Base-by-base conservation (phyloP, 2,329 filamentous ascomycete genomes). In the Fusarium nelsonii region DNA sequence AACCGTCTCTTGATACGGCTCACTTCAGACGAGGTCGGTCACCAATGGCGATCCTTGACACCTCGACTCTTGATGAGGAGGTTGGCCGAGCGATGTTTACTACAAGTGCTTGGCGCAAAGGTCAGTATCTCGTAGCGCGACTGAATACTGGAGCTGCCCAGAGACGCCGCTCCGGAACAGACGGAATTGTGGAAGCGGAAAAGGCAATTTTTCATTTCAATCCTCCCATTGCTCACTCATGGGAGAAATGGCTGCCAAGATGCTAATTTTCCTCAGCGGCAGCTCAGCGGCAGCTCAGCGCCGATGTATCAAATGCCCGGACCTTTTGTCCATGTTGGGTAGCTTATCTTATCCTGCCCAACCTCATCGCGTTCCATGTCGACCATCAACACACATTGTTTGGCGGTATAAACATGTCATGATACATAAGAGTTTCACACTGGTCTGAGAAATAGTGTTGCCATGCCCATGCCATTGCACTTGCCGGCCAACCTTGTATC, bases 271-370 rank as follows among this genome's bases (percentile, higher is more conserved):
- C 54, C 44, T 55, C 28, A 63, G 51, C 49, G 56, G 52, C 39
- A 67, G 37, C 44, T 55, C 28, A 63, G 51, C 49, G 56, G 52
- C 39, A 67, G 37, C 58, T 61, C 41, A 63, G 49, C 48, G 39
- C 66, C 49, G 55, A 56, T 52, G 66, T 63, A 70, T 70, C 67
- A 70, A 51, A 51, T 46, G 34, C 63, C 43, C 62, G 66, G 67
- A 56, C 67, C 67, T 67, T 69, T 70, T 70, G 49, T 57, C 68
- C 66, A 67, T 49, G 62, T 58, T 49, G 53, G 57, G 62, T 36
- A 58, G 44, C 40, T 70, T 62, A 44, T 63, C 46, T 67, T 14
- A 48, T 45, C 59, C 30, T 32, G 12, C 45, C 40, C 48, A 51
- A 40, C 34, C 36, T 48, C 34, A 18, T 30, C 34, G 12, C 34